phyloP scores from a whole-genome alignment of 495 filamentous ascomycete species.

The Durotheca rogersii region DNA sequence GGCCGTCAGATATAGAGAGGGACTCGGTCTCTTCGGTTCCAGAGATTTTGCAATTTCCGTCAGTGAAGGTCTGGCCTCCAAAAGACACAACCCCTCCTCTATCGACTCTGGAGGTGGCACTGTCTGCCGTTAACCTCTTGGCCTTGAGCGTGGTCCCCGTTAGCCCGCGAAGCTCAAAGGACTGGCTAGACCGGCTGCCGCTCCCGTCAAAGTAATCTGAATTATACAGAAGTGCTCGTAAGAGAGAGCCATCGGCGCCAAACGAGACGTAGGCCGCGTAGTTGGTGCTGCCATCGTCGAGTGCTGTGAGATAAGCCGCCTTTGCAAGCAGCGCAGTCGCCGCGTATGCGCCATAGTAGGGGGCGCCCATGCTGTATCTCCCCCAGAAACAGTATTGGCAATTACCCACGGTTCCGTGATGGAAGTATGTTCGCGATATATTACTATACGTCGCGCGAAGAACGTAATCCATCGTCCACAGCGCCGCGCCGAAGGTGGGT shows the following conservation, averaged over 20 bases:
- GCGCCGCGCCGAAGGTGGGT: slow-evolving; percentile 57
- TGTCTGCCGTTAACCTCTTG: slow-evolving; percentile 56
- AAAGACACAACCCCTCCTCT: slow-evolving; percentile 48
- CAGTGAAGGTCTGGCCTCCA: slow-evolving; percentile 55
- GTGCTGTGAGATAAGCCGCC: slow-evolving; percentile 49
- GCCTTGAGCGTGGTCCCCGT: slow-evolving; percentile 41
- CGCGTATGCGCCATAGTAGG: slow-evolving; percentile 60
- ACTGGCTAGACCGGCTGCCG: slow-evolving; percentile 48
- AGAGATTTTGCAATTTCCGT: slow-evolving; percentile 52
- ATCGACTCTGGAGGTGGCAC: slow-evolving; percentile 51
- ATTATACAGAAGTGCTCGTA: slow-evolving; percentile 55
- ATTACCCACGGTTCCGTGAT: slow-evolving; percentile 62
- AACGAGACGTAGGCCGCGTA: slow-evolving; percentile 58
- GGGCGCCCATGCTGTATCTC: slow-evolving; percentile 54
- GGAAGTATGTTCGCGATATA: slow-evolving; percentile 59
- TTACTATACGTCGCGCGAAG: slow-evolving; percentile 48
- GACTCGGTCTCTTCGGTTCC: slow-evolving; percentile 49
- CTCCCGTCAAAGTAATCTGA: slow-evolving; percentile 56
- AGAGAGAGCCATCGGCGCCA: slow-evolving; percentile 39
- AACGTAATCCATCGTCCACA: slow-evolving; percentile 63
- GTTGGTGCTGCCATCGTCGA: slow-evolving; percentile 50
- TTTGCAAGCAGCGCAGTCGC: slow-evolving; percentile 55
- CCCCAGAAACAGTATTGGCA: slow-evolving; percentile 65
- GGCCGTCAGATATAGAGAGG: slow-evolving; percentile 40
- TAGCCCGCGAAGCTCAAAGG: slow-evolving; percentile 50